Evolutionary conservation across 257 asterid genomes (phyloP).

Genomic region (Coffea canephora): DNA sequence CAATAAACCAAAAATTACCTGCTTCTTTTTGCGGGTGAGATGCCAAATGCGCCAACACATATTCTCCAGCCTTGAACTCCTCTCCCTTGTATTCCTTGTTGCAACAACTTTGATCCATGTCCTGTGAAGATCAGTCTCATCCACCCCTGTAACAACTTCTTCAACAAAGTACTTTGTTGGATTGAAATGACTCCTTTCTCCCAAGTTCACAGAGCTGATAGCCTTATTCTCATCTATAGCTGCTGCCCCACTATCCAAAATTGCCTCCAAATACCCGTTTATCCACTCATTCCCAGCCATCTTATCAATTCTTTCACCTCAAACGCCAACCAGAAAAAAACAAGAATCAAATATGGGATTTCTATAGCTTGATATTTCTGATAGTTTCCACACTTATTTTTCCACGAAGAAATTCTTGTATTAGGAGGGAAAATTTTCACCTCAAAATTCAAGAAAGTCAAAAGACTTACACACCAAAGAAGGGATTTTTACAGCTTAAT

Average conservation of each 20-base stretch:
- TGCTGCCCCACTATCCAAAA: slow-evolving; percentile 66
- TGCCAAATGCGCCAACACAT: slow-evolving; percentile 98
- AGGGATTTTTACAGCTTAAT: too few species aligned
- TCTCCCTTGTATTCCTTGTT: slow-evolving; percentile 63
- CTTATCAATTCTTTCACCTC: not conserved
- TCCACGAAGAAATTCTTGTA: too few species aligned
- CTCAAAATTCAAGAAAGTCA: not conserved
- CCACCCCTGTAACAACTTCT: slow-evolving; percentile 76
- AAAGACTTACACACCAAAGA: not conserved
- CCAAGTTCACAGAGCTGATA: slow-evolving; percentile 21
- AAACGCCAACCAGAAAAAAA: not conserved
- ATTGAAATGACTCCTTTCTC: slow-evolving; percentile 50
- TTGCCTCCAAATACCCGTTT: slow-evolving; percentile 88
- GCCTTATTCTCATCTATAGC: slow-evolving; percentile 49
- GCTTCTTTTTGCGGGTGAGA: slow-evolving; percentile 74
- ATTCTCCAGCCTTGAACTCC: slow-evolving; percentile 73
- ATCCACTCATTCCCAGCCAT: slow-evolving; percentile 97
- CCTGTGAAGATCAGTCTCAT: slow-evolving; percentile 74
- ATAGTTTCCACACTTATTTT: not conserved
- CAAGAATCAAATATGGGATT: not conserved
- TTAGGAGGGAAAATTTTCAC: too few species aligned
- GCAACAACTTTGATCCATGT: slow-evolving; percentile 91
- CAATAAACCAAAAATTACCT: slow-evolving; percentile 32
- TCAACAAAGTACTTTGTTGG: slow-evolving; percentile 81
- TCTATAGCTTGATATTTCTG: not conserved